These are phyloP conservation scores for Lasiosphaeria hispida DNA, from an alignment of 495 filamentous ascomycete genomes.

Conservation along the genomic window DNA sequence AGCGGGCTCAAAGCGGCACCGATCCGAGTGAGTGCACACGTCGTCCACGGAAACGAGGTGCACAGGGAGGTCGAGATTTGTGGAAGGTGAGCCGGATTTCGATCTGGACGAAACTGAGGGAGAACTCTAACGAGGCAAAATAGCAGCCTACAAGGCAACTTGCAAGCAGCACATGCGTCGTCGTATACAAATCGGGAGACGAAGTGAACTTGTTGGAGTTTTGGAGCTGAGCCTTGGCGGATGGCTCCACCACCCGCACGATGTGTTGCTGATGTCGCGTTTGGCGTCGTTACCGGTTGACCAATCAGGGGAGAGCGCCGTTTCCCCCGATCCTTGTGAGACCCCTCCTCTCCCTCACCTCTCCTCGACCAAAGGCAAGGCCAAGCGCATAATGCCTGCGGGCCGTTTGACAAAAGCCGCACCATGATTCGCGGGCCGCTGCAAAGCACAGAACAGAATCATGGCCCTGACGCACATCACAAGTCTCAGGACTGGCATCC, in stretches of 20 bases:
- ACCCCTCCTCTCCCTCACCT: neutral
- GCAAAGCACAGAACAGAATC: neutral
- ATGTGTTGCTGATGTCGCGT: conserved; percentile 20
- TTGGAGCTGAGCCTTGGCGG: conserved; percentile 6
- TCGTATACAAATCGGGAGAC: neutral
- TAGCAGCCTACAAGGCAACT: neutral
- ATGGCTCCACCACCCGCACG: conserved; percentile 9
- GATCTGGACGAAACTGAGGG: neutral
- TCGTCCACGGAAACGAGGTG: too few relatives aligned
- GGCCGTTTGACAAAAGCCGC: too few relatives aligned
- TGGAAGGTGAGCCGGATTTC: too few relatives aligned
- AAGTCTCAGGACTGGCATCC: neutral
- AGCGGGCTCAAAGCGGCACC: too few relatives aligned
- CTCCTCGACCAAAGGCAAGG: neutral
- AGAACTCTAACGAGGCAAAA: too few relatives aligned
- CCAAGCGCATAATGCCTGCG: neutral
- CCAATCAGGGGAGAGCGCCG: conserved; percentile 20
- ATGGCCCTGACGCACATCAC: conserved; percentile 1
- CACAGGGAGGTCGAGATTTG: too few relatives aligned
- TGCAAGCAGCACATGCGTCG: neutral
- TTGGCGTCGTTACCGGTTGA: conserved; percentile 13
- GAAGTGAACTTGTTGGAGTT: conserved; percentile 12
- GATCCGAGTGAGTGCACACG: too few relatives aligned
- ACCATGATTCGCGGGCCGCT: too few relatives aligned
- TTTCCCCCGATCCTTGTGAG: conserved; percentile 15